phyloP scores from a whole-genome alignment of 768 basidiomycete genomes.

The Calocybe cyanea region DNA sequence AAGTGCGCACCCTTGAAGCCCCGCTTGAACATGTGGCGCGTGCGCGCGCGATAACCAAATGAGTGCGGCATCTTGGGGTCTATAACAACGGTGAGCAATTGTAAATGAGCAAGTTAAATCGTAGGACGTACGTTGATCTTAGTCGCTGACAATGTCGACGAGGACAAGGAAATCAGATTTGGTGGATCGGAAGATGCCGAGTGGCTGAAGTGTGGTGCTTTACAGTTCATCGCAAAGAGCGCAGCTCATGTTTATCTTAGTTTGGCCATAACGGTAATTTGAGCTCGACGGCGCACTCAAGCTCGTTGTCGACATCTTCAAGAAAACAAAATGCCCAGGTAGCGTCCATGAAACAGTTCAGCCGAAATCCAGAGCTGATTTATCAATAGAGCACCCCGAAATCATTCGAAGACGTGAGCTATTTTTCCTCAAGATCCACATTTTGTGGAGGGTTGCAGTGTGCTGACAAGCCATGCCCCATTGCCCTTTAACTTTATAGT shows the following conservation, averaged over 20 bases:
- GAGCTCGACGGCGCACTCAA: slow-evolving; percentile 21
- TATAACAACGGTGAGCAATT: slow-evolving; percentile 25
- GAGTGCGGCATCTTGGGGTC: slow-evolving; percentile 97
- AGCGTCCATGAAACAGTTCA: slow-evolving; percentile 26
- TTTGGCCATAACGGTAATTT: slow-evolving; percentile 21
- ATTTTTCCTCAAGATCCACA: slow-evolving; percentile 64
- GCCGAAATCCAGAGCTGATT: slow-evolving; percentile 23
- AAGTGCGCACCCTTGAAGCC: slow-evolving; percentile 85
- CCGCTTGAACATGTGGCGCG: slow-evolving; percentile 99
- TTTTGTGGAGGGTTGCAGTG: slow-evolving; percentile 60
- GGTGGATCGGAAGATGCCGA: slow-evolving; percentile 50
- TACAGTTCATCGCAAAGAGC: slow-evolving; percentile 56
- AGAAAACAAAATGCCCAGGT: slow-evolving; percentile 86
- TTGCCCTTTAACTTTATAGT: slow-evolving; percentile 55
- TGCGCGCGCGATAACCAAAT: slow-evolving; percentile 99
- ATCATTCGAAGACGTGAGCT: slow-evolving; percentile 93
- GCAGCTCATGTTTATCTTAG: slow-evolving; percentile 36
- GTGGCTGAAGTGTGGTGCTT: slow-evolving; percentile 56
- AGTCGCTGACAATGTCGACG: slow-evolving; percentile 42
- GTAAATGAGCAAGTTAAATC: slow-evolving; percentile 12
- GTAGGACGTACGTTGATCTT: slow-evolving; percentile 46
- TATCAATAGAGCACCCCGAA: slow-evolving; percentile 75
- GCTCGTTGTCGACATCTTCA: slow-evolving; percentile 38
- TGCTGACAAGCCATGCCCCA: slow-evolving; percentile 72
- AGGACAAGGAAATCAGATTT: slow-evolving; percentile 22